A percentile compares a stretch with the other conserved stretches of the same genome.
phyloP scores from a whole-genome alignment of 108 stramenopile species.

The Pseudonitzschia pungens region DNA sequence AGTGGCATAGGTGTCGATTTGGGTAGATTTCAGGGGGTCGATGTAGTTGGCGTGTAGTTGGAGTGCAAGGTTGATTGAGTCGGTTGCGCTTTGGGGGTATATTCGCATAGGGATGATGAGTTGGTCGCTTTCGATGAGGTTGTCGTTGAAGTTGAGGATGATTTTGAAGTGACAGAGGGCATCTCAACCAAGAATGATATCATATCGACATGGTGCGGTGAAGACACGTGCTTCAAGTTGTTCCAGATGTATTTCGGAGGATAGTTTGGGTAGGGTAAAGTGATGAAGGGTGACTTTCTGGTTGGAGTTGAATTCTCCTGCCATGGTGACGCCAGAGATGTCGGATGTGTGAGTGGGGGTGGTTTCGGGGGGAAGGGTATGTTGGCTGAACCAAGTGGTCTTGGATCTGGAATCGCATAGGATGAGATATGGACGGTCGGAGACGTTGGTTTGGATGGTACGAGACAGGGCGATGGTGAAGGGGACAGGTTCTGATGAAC shows the following conservation, averaged over 20 bases:
- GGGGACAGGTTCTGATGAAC: too few species aligned
- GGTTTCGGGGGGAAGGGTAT: not conserved
- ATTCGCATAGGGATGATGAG: not conserved
- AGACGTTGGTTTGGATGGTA: too few species aligned
- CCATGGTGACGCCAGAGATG: not conserved
- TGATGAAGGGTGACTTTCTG: not conserved
- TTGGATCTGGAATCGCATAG: not conserved
- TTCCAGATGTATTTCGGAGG: not conserved
- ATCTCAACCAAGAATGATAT: not conserved
- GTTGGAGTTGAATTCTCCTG: not conserved
- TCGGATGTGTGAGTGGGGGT: not conserved
- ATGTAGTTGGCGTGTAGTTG: not conserved
- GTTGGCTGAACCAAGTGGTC: conserved; percentile 3
- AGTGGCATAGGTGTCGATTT: too few species aligned
- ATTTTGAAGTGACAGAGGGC: not conserved
- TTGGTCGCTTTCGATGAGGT: not conserved
- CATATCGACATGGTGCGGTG: not conserved
- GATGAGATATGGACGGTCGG: not conserved
- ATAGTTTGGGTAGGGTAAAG: not conserved
- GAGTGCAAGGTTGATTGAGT: not conserved
- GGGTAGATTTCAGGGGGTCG: not conserved
- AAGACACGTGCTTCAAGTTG: not conserved
- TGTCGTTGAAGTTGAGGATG: not conserved
- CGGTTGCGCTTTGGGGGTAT: not conserved
- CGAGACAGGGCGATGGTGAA: too few species aligned